Conservation (phyloP, 2,329 filamentous ascomycete species). For the Penicillium expansum region DNA sequence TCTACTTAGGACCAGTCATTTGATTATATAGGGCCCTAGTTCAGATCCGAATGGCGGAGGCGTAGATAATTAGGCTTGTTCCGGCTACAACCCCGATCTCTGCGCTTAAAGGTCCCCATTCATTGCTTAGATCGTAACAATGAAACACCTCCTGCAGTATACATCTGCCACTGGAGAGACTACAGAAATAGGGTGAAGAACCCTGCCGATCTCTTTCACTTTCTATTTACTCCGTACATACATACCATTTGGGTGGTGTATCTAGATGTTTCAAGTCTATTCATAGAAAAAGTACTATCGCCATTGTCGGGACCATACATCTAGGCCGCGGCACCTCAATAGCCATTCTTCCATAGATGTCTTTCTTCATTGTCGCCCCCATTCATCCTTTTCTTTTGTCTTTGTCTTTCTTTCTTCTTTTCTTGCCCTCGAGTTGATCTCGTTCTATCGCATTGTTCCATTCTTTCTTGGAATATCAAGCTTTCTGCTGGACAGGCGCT, state of each 20-base stretch:
- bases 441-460: conserved; percentile 21
- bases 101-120: conserved; percentile 13
- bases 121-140: background rate
- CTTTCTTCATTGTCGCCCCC: background rate
- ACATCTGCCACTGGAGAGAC: background rate
- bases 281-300: background rate
- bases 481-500: conserved; percentile 29
- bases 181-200: background rate
- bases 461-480: conserved; percentile 25
- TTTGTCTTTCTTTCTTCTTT: conserved; percentile 5
- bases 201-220: background rate
- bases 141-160: conserved; percentile 15
- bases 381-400: conserved; percentile 13
- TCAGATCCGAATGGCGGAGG: conserved; percentile 6
- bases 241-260: background rate
- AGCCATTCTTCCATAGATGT: conserved; percentile 5
- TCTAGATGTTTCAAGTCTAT: conserved; percentile 11
- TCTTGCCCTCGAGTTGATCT: conserved; percentile 26
- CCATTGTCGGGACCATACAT: background rate
- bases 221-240: background rate
- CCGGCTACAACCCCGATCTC: conserved; percentile 3
- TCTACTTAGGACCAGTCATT: conserved; percentile 15
- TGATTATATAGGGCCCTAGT: background rate
- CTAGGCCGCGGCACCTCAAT: background rate
- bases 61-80: conserved; percentile 1